Percentiles rank a stretch among this genome's conserved stretches.
These are phyloP conservation scores for Kokia cookei DNA, from an alignment of 441 rosid species.

Conservation along the genomic window DNA sequence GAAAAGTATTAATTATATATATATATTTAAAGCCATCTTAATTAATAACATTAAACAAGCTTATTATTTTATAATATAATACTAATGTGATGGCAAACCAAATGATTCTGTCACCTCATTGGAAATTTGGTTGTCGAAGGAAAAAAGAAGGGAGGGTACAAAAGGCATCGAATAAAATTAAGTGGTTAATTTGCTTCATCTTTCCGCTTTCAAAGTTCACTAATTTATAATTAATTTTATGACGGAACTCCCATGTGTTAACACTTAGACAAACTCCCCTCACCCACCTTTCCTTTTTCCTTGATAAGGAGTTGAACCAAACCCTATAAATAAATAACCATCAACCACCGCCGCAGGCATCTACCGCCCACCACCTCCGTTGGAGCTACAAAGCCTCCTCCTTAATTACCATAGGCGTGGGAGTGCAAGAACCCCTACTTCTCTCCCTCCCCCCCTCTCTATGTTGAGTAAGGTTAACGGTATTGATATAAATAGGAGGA, in stretches of 20 bases:
- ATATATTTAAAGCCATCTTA: too few species aligned
- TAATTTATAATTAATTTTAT: neutral
- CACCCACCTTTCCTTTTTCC: neutral
- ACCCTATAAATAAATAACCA: neutral
- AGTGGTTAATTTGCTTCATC: neutral
- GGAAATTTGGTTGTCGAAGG: neutral
- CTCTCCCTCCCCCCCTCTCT: neutral
- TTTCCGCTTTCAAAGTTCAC: neutral
- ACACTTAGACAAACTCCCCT: neutral
- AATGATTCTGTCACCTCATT: slow-evolving; percentile 2
- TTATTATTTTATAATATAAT: too few species aligned
- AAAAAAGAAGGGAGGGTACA: neutral
- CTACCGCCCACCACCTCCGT: neutral
- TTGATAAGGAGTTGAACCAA: neutral
- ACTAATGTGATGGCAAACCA: neutral
- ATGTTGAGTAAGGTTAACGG: neutral
- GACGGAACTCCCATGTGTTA: neutral
- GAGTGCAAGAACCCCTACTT: neutral
- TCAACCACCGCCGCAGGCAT: neutral
- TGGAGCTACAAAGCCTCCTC: neutral
- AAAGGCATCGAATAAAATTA: neutral
- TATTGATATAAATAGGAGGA: neutral
- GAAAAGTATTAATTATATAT: too few species aligned
- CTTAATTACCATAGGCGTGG: neutral
- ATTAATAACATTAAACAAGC: too few species aligned